phyloP scores from a whole-genome alignment of 371 early-diverging fungal species.

The Blakeslea trispora region DNA sequence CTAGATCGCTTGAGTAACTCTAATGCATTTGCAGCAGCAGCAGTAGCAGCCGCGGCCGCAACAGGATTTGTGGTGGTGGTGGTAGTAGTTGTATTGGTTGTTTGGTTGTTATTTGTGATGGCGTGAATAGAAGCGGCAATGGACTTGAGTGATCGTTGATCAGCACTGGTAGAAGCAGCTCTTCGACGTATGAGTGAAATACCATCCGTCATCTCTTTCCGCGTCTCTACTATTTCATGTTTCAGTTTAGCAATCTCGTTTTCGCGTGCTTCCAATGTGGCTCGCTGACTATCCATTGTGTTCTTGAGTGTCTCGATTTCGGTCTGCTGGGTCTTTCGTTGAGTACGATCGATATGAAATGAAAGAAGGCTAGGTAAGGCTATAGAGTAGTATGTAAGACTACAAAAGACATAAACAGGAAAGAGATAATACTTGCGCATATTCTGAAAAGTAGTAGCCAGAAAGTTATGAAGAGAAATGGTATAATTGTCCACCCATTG shows the following conservation, averaged over 20 bases:
- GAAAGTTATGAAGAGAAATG: constrained; percentile 64
- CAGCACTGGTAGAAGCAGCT: constrained; percentile 39
- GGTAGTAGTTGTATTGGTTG: not conserved
- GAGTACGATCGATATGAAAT: constrained; percentile 61
- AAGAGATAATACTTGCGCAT: constrained; percentile 55
- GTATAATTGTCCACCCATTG: constrained; percentile 70
- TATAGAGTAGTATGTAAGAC: constrained; percentile 26
- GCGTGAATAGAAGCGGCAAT: constrained; percentile 2
- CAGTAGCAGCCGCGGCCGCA: not conserved
- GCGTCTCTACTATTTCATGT: constrained; percentile 44
- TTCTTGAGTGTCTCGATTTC: constrained; percentile 59
- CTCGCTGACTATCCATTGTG: constrained; percentile 53
- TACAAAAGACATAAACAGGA: not conserved
- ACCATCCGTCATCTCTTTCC: constrained; percentile 53
- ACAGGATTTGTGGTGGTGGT: not conserved
- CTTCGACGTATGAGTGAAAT: constrained; percentile 46
- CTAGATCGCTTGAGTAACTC: constrained; percentile 8
- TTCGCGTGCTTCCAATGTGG: constrained; percentile 53
- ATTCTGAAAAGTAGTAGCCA: constrained; percentile 68
- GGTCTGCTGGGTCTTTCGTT: constrained; percentile 57
- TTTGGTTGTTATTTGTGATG: constrained; percentile 10
- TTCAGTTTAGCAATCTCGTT: constrained; percentile 54
- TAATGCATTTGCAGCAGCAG: constrained; percentile 4
- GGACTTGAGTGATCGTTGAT: constrained; percentile 18
- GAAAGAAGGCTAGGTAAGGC: constrained; percentile 64